A percentile compares a stretch with the other conserved stretches of the same genome.
Evolutionary conservation across 768 basidiomycete species (phyloP).

Genomic region (Boletellus emodensis): DNA sequence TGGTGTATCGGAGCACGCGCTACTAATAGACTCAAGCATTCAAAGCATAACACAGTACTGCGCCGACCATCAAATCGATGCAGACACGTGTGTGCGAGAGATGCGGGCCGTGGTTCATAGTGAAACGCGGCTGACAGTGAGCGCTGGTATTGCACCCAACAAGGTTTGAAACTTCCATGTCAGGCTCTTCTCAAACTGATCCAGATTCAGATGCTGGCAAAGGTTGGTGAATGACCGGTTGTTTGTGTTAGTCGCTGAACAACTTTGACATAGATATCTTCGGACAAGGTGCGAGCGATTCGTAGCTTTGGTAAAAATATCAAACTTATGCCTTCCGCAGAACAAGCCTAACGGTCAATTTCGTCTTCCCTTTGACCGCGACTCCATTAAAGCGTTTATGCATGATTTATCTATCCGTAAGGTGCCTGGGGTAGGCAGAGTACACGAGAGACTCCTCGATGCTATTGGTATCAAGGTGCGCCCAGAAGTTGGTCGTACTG

Average conservation of each 20-base stretch:
- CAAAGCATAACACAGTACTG: constrained; percentile 83
- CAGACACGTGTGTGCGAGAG: constrained; percentile 71
- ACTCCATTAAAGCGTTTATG: constrained; percentile 74
- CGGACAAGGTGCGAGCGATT: constrained; percentile 62
- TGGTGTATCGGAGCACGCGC: constrained; percentile 4
- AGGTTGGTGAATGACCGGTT: constrained; percentile 55
- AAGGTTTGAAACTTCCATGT: constrained; percentile 51
- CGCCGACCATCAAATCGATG: constrained; percentile 53
- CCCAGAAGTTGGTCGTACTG: background rate
- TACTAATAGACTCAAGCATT: constrained; percentile 6
- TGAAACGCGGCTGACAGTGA: constrained; percentile 85
- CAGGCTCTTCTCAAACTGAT: constrained; percentile 15
- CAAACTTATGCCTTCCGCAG: constrained; percentile 31
- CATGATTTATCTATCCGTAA: constrained; percentile 77
- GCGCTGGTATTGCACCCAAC: constrained; percentile 94
- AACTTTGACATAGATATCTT: constrained; percentile 64
- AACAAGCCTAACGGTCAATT: constrained; percentile 97
- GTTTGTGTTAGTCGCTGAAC: constrained; percentile 1
- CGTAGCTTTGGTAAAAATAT: background rate
- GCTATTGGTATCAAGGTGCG: constrained; percentile 77
- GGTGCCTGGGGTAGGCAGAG: constrained; percentile 86
- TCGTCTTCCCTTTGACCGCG: constrained; percentile 59
- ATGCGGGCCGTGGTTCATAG: constrained; percentile 70
- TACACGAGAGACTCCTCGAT: constrained; percentile 83
- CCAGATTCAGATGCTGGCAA: constrained; percentile 74